Conservation (phyloP, 2,329 filamentous ascomycete species). For the Cercospora berteroae region DNA sequence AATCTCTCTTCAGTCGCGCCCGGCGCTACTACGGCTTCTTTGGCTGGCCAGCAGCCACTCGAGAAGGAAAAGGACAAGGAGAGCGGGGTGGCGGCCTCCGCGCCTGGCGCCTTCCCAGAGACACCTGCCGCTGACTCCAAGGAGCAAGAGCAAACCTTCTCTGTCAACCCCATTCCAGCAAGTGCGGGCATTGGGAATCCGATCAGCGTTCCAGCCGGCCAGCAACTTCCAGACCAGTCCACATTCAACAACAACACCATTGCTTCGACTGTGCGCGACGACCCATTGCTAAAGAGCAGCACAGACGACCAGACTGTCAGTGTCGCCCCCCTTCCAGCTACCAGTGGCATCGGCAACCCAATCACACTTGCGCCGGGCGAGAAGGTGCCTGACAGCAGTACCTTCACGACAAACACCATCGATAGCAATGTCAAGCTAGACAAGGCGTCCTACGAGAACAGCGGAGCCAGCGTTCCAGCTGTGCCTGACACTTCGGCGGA, state of each 20-base stretch:
- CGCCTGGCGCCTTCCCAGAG: constrained; percentile 68
- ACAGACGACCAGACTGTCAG: constrained; percentile 42
- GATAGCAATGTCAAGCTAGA: constrained; percentile 66
- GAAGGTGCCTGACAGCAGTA: constrained; percentile 67
- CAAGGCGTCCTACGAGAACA: constrained; percentile 81
- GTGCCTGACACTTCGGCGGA: constrained; percentile 45
- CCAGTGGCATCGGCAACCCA: constrained; percentile 67
- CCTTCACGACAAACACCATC: constrained; percentile 68
- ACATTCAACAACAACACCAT: constrained; percentile 68
- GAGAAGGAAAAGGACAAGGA: constrained; percentile 35
- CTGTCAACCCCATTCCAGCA: constrained; percentile 59
- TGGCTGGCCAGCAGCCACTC: constrained; percentile 66
- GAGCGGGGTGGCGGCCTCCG: constrained; percentile 34
- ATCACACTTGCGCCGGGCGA: constrained; percentile 77
- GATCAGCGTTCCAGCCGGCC: constrained; percentile 72
- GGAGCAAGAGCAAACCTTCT: constrained; percentile 45
- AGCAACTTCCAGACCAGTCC: constrained; percentile 70
- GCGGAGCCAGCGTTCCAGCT: constrained; percentile 55
- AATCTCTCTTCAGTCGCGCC: constrained; percentile 63
- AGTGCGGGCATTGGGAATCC: constrained; percentile 68
- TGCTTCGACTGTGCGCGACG: constrained; percentile 61
- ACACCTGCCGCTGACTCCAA: constrained; percentile 57
- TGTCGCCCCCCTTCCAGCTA: constrained; percentile 59
- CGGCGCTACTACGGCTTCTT: constrained; percentile 66
- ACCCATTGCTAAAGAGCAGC: constrained; percentile 56